Evolutionary conservation across 805 yeast genomes (phyloP), one percentile per base, ranked within the genome.

Genomic region (Candida silvatica): DNA sequence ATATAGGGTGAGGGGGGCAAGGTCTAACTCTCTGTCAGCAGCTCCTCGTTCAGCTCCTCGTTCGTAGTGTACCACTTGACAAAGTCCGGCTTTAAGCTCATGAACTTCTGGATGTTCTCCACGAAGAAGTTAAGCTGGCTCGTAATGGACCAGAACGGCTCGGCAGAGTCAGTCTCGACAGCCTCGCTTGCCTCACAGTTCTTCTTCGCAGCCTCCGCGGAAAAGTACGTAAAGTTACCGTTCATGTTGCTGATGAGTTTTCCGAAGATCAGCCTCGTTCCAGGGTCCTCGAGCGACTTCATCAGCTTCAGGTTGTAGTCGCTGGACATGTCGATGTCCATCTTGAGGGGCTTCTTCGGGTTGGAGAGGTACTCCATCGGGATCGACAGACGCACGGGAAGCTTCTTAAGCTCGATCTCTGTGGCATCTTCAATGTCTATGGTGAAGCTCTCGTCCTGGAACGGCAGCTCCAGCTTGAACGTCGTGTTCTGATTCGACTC

Each of bases 281-380:
- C 46, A 14, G 49, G 46, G 36, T 58, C 60, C 27, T 45, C 43
- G 6, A 58, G 47, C 0, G 54, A 46, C 12, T 46, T 49, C 4
- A 59, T 33, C 35, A 58, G 29, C 12, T 48, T 44, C 27, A 55
- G 28, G 26, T 53, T 51, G 14, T 45, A 41, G 20, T 46, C 46
- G 32, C 47, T 49, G 6, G 57, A 45, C 54, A 59, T 51, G 34
- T 57, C 63, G 20, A 60, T 26, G 27, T 56, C 61, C 20, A 60
- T 33, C 18, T 44, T 52, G 20, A 57, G 29, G 0, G 45, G 39
- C 33, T 51, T 57, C 20, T 49, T 50, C 16, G 43, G 35, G 29
- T 47, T 51, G 31, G 35, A 42, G 14, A 56, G 38, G 29, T 59
- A 58, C 6, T 58, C 62, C 32, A 45, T 48, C 1, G 65, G 64